Evolutionary conservation across 148 eudicot species (phyloP), one percentile per base, ranked within the genome.

Genomic region (Dianthus caryophyllus): DNA sequence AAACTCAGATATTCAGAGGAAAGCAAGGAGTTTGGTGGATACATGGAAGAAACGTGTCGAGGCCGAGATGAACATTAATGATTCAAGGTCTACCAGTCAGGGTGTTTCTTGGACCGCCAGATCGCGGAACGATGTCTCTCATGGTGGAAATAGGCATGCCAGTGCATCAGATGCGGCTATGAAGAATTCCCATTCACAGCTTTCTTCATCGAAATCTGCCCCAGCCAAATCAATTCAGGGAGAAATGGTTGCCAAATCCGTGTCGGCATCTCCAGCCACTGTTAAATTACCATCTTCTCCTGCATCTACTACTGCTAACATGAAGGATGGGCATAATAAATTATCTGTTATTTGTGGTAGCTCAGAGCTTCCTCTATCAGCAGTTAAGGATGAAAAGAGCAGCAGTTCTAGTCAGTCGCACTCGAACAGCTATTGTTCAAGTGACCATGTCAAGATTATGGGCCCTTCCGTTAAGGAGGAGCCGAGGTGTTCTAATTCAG

Each of bases 11-110:
- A 95, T 95, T 76, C 99, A 95, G 78, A 88, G 80, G 83, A 95
- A 90, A 78, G 90, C 99, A 5, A 79, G 93, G 76, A 79, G 81
- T 68, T 81, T 95, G 72, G 97, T 95, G 61, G 96, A 88, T 77
- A 90, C 88, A 43, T 95, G 99, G 99, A 95, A 95, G 81, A 90
- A 87, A 76, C 91, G 99, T 20, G 99, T 95, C 46, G 91, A 90
- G 82, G 93, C 87, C 54, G 99, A 95, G 76, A 86, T 95, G 90
- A 88, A 72, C 58, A 75, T 75, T 21, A 85, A 69, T 55, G 99
- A 95, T 70, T 43, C 84, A 36, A 88, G 84, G 74, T 59, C 92
- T 66, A 61, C 88, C 26, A 76, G 68, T 56, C 91, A 79, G 44
- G 78, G 71, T 71, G 85, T 71, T 80, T 31, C 83, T 43, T 90